Evolutionary conservation across 495 filamentous ascomycete species (phyloP).

Genomic region (Tuber magnatum): DNA sequence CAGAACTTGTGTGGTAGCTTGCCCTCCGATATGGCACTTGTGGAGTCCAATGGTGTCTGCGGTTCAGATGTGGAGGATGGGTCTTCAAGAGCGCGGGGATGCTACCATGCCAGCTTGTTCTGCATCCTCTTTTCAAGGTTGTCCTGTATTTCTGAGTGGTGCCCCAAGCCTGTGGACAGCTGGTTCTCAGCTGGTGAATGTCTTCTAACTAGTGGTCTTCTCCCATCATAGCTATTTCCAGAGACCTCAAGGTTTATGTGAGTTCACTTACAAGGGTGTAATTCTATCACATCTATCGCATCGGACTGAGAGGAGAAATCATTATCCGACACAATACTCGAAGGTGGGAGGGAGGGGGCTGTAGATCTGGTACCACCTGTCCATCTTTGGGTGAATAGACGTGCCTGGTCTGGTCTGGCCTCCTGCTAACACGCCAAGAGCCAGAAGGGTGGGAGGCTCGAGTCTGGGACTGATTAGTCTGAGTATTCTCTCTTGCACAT

Average conservation of each 20-base stretch:
- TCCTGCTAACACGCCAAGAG: neutral
- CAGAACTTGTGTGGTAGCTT: neutral
- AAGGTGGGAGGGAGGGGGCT: too few species aligned
- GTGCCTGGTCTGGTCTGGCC: neutral
- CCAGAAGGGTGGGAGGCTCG: neutral
- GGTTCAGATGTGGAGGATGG: neutral
- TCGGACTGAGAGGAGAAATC: neutral
- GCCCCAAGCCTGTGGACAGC: neutral
- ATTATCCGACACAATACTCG: neutral
- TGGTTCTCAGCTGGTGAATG: neutral
- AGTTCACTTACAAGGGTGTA: neutral
- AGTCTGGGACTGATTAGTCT: neutral
- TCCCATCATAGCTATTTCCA: neutral
- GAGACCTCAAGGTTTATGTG: neutral
- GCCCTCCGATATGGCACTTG: neutral
- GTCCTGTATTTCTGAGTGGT: neutral
- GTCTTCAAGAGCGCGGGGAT: neutral
- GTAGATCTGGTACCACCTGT: neutral
- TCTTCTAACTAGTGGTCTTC: neutral
- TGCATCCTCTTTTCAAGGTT: neutral
- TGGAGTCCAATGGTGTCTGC: neutral
- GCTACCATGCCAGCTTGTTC: neutral
- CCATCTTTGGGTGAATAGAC: neutral
- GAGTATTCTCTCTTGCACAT: neutral
- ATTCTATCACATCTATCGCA: neutral